Evolutionary conservation across 345 rosid genomes (phyloP), one percentile per base, ranked within the genome.

Genomic region (Eucalyptus guilfoylei): DNA sequence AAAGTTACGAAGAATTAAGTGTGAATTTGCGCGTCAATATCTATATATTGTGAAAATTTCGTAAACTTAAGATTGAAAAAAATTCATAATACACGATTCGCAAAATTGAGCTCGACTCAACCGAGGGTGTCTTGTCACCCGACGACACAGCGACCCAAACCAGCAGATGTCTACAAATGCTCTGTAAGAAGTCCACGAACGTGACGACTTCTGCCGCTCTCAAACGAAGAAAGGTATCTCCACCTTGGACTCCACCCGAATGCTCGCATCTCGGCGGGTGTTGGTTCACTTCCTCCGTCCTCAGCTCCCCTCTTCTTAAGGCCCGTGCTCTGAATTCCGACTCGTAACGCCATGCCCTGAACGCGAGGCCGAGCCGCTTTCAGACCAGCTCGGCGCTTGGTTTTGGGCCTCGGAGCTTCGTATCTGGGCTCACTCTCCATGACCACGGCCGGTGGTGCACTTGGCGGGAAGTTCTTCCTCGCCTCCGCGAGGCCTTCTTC

Each of bases 401-500:
- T 26, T 55, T 55, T 55, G 13, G 62, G 62, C 62, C 30, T 95
- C 45, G 96, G 95, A 30, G 92, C 89, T 87, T 93, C 95, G 21
- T 91, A 0, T 94, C 90, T 95, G 95, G 97, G 89, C 93, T 49
- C 95, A 55, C 7, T 0, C 49, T 91, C 88, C 67, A 87, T 93
- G 94, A 89, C 88, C 90, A 94, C 91, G 95, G 92, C 92, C 80
- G 91, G 90, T 85, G 91, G 90, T 86, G 86, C 55, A 44, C 45
- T 85, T 88, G 93, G 91, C 64, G 90, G 90, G 88, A 96, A 92
- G 49, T 91, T 93, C 52, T 96, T 93, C 93, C 89, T 94, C 49
- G 97, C 97, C 90, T 95, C 95, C 37, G 99, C 99, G 13, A 95
- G 95, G 88, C 96, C 93, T 87, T 93, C 94, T 72, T 88, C 89